Evolutionary conservation across 306 rosid genomes (phyloP).

Genomic region (Erythrophleum fordii): DNA sequence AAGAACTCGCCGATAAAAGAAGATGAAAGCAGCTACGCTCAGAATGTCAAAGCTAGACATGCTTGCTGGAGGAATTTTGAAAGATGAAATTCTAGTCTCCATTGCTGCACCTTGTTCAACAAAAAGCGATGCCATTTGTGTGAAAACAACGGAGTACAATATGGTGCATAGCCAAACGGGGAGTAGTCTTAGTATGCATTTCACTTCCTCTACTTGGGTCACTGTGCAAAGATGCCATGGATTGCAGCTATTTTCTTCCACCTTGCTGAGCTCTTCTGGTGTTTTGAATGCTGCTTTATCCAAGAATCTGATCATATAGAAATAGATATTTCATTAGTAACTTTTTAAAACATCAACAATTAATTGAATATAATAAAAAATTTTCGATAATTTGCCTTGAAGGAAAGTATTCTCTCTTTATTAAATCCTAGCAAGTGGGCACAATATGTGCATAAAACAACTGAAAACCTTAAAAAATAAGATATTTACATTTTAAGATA

Average conservation of each 20-base stretch:
- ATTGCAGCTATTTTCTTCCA: slow-evolving; percentile 39
- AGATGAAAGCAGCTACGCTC: slow-evolving; percentile 71
- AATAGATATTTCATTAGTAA: background rate
- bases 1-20: slow-evolving; percentile 60
- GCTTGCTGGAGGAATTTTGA: slow-evolving; percentile 84
- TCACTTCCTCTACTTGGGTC: slow-evolving; percentile 85
- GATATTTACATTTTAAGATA: too few relatives aligned
- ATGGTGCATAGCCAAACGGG: slow-evolving; percentile 90
- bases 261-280: slow-evolving; percentile 39
- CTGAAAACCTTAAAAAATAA: too few relatives aligned
- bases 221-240: slow-evolving; percentile 72
- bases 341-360: background rate
- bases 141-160: slow-evolving; percentile 75
- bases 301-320: slow-evolving; percentile 55
- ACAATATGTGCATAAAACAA: too few relatives aligned
- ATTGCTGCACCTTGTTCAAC: slow-evolving; percentile 87
- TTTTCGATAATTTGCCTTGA: too few relatives aligned
- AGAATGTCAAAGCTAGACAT: slow-evolving; percentile 87
- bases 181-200: slow-evolving; percentile 73
- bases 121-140: slow-evolving; percentile 90
- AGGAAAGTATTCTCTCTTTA: background rate
- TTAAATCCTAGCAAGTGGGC: too few relatives aligned
- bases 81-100: slow-evolving; percentile 61
- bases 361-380: background rate
- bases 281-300: slow-evolving; percentile 74